A percentile compares a stretch with the other conserved stretches of the same genome.
phyloP scores from a whole-genome alignment of 164 flowering plant species.

The Echeveria elegans region DNA sequence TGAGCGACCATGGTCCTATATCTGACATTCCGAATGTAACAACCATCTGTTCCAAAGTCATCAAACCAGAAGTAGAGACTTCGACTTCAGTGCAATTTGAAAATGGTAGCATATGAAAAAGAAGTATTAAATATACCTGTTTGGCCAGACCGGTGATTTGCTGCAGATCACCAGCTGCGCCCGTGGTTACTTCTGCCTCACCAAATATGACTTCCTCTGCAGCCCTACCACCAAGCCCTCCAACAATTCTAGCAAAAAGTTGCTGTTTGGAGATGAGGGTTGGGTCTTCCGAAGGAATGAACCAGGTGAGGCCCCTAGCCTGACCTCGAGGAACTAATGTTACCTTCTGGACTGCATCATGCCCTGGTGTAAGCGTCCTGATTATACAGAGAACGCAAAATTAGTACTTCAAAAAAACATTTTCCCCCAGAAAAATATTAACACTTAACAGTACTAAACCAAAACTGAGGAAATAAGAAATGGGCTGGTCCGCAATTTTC shows the following conservation, averaged over 20 bases:
- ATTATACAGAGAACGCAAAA: too few relatives aligned
- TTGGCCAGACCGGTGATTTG: slow-evolving; percentile 76
- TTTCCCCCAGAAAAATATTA: too few relatives aligned
- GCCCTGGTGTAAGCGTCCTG: slow-evolving; percentile 89
- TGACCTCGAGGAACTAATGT: slow-evolving; percentile 56
- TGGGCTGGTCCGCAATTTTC: not conserved
- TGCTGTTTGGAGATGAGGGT: too few relatives aligned
- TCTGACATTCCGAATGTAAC: slow-evolving; percentile 83
- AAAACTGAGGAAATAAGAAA: too few relatives aligned
- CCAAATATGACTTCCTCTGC: slow-evolving; percentile 88
- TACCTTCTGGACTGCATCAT: slow-evolving; percentile 53
- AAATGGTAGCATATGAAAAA: too few relatives aligned
- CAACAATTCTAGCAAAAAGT: too few relatives aligned
- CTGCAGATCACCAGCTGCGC: slow-evolving; percentile 80
- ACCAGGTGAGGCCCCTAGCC: slow-evolving; percentile 82
- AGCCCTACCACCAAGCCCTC: too few relatives aligned
- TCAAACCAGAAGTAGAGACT: too few relatives aligned
- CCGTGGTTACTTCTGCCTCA: slow-evolving; percentile 81
- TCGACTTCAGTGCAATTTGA: too few relatives aligned
- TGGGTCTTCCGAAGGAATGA: slow-evolving; percentile 61
- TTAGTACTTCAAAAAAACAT: too few relatives aligned
- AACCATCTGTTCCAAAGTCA: slow-evolving; percentile 50
- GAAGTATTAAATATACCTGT: too few relatives aligned
- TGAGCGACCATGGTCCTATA: slow-evolving; percentile 85
- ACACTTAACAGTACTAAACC: too few relatives aligned